Evolutionary conservation across 192 early-diverging fungal genomes (phyloP), one percentile per base, ranked within the genome.

Genomic region (Chytriomyces hyalinus): DNA sequence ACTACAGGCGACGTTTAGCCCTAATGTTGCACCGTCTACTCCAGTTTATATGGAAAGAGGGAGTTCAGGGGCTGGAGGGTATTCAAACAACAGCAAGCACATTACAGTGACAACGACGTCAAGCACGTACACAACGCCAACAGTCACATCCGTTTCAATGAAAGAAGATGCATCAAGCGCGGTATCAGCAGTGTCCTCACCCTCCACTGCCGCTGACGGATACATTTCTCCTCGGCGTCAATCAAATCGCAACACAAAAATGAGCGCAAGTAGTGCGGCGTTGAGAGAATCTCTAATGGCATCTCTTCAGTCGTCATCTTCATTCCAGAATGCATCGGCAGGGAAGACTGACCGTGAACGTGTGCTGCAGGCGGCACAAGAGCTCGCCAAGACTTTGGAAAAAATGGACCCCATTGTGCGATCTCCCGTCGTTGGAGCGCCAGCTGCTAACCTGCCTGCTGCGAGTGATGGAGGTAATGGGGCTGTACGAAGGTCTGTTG

Each of bases 391-490:
- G 60, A 73, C 71, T 17, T 26, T 73, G 17, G 59, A 73, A 73
- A 73, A 73, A 28, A 63, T 73, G 57, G 61, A 73, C 7, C 71
- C 71, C 46, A 60, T 73, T n/a, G 60, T 46, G 59, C 10, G 15
- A 15, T 15, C 50, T 48, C 15, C 69, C 1, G 50, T 36, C 1
- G 20, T 20, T 13, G 53, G 53, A 20, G 20, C 53, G 3, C 43
- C 66, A 15, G 24, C 68, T 48, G 28, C 50, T 26, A 48, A 61
- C 20, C 9, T 20, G 17, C 59, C 59, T 9, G 71, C 61, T 10
- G 69, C 48, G 2, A 48, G 49, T 60, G 13, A 17, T 26, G 71
- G 59, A 17, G 71, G 71, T 6, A 26, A 26, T 61, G 71, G 71
- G n/a, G 71, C 13, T 6, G 57, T 73, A 6, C 44, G 60, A 48